A percentile compares a stretch with the other conserved stretches of the same genome.
phyloP scores from a whole-genome alignment of 495 filamentous ascomycete genomes.

The Schizothecium vesticola region DNA sequence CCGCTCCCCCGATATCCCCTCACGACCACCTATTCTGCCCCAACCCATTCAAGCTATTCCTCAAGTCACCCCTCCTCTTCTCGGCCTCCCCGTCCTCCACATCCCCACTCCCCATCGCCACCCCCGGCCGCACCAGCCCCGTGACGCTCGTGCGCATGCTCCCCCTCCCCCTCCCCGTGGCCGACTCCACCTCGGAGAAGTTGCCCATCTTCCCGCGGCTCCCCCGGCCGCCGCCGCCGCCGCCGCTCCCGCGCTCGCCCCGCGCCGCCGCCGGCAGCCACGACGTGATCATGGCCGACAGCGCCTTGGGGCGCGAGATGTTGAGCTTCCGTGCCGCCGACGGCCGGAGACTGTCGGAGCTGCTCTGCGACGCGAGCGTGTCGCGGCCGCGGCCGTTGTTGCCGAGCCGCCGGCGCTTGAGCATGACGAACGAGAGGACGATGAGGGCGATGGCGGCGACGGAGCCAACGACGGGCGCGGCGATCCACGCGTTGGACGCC shows the following conservation, averaged over 20 bases:
- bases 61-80: constrained; percentile 23
- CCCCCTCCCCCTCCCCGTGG: neutral
- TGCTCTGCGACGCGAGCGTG: constrained; percentile 11
- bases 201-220: constrained; percentile 19
- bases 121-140: constrained; percentile 16
- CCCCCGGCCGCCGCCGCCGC: neutral
- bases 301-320: constrained; percentile 9
- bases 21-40: constrained; percentile 29
- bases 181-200: constrained; percentile 19
- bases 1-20: neutral
- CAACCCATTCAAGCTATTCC: constrained; percentile 32
- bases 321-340: neutral
- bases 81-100: constrained; percentile 19
- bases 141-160: constrained; percentile 22
- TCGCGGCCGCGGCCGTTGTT: neutral
- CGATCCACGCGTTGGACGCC: constrained; percentile 31
- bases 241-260: neutral
- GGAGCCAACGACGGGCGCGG: constrained; percentile 35
- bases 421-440: constrained; percentile 32
- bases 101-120: constrained; percentile 17
- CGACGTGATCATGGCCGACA: constrained; percentile 16
- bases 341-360: constrained; percentile 2
- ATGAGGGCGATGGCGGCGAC: constrained; percentile 33
- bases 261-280: constrained; percentile 16
- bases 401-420: constrained; percentile 26